Percentiles rank a stretch among this genome's conserved stretches.
Evolutionary conservation across 2,329 filamentous ascomycete species (phyloP).

Genomic region (Penicillium nordicum): DNA sequence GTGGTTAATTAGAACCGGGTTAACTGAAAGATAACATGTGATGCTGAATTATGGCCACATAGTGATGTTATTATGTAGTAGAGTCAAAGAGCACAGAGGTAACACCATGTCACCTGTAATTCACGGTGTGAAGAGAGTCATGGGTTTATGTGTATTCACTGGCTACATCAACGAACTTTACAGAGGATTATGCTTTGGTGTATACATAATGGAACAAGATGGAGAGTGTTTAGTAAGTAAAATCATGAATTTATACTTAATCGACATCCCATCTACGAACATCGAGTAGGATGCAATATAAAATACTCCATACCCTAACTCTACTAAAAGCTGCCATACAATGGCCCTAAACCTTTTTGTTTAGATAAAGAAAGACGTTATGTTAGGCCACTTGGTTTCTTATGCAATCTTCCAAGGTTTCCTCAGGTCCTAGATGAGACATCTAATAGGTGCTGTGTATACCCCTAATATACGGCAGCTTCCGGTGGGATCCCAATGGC

Average conservation of each 20-base stretch:
- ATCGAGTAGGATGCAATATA: too few species aligned
- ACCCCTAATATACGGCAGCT: not conserved
- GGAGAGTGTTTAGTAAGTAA: not conserved
- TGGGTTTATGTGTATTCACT: not conserved
- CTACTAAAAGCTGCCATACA: not conserved
- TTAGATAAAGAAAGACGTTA: not conserved
- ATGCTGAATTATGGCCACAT: not conserved
- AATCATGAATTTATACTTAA: not conserved
- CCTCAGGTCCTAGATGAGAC: not conserved
- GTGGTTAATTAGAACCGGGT: not conserved
- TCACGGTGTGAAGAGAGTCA: not conserved
- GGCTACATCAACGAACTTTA: not conserved
- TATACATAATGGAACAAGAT: not conserved
- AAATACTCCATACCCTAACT: too few species aligned
- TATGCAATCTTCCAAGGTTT: not conserved
- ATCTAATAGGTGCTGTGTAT: not conserved
- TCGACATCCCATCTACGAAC: too few species aligned
- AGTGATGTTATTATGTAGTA: not conserved
- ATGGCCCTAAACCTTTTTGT: not conserved
- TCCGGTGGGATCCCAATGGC: slow-evolving; percentile 16
- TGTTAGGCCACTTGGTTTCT: not conserved
- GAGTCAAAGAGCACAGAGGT: not conserved
- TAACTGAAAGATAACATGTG: not conserved
- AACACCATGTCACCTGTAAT: not conserved
- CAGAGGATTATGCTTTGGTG: not conserved